Evolutionary conservation across 352 stramenopile species (phyloP).

Genomic region (Aphanomyces cochlioides): DNA sequence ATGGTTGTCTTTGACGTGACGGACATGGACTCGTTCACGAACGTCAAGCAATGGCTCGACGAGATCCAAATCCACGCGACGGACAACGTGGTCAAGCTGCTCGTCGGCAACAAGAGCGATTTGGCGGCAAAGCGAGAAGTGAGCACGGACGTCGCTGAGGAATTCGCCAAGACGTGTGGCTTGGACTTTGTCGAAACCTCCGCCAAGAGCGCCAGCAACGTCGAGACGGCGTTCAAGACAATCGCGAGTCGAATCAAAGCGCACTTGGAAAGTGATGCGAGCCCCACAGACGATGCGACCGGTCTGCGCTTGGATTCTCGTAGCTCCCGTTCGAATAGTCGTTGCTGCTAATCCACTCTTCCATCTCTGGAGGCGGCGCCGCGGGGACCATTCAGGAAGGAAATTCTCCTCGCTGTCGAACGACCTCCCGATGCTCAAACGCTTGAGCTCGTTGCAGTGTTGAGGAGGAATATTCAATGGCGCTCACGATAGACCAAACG

Average conservation of each 20-base stretch:
- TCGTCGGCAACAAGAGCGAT: constrained; percentile 99
- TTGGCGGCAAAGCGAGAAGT: constrained; percentile 95
- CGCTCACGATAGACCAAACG: no score
- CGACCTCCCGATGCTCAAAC: no score
- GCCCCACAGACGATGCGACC: constrained; percentile 51
- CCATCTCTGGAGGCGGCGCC: no score
- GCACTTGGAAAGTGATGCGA: constrained; percentile 80
- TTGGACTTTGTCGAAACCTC: constrained; percentile 99
- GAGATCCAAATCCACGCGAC: constrained; percentile 98
- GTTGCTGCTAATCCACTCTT: no score
- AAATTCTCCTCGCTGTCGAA: no score
- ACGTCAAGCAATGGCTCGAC: constrained; percentile 99
- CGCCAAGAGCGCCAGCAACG: constrained; percentile 98
- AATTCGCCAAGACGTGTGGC: constrained; percentile 94
- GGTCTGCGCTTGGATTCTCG: no score
- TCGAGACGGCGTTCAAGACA: constrained; percentile 98
- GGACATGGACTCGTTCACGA: constrained; percentile 98
- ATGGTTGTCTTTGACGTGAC: constrained; percentile 99
- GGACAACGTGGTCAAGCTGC: constrained; percentile 98
- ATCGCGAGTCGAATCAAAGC: constrained; percentile 98
- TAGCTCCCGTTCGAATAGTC: no score
- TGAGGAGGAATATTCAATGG: no score
- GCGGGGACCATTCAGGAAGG: no score
- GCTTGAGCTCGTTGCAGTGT: no score
- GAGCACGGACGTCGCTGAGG: constrained; percentile 95